A percentile compares a stretch with the other conserved stretches of the same genome.
Evolutionary conservation across 2,329 filamentous ascomycete species (phyloP).

Genomic region (Scedosporium minutisporum): DNA sequence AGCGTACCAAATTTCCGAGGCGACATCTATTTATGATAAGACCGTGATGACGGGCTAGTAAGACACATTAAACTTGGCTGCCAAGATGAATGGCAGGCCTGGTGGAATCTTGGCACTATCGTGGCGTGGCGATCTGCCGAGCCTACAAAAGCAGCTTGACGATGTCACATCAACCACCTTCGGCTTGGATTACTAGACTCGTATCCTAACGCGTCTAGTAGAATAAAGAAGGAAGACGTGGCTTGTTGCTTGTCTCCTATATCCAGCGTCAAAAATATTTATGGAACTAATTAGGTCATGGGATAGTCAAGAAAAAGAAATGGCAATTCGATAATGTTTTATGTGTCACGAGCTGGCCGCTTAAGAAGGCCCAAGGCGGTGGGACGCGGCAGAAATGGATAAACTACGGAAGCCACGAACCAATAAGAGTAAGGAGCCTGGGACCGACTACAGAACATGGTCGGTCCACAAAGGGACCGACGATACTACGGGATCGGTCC

Average conservation of each 20-base stretch:
- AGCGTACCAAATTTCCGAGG: background rate
- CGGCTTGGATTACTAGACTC: background rate
- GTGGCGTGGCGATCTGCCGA: background rate
- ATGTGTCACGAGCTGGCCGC: no score
- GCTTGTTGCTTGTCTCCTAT: no score
- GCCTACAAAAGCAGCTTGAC: background rate
- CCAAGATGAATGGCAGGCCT: background rate
- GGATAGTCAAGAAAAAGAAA: background rate
- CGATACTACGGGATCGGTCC: no score
- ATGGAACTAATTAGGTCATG: no score
- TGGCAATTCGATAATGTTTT: background rate
- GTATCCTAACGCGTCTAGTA: background rate
- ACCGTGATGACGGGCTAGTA: background rate
- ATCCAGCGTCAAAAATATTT: no score
- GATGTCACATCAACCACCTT: background rate
- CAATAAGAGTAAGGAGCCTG: no score
- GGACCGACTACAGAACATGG: no score
- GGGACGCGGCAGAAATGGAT: no score
- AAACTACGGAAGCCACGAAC: no score
- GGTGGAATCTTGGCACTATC: background rate
- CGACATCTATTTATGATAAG: background rate
- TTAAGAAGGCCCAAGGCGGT: no score
- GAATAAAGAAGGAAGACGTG: no score
- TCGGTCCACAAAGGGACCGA: no score
- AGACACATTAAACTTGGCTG: background rate